Base-by-base conservation (phyloP, 129 eudicot genomes). In the Flaveria sonorensis region DNA sequence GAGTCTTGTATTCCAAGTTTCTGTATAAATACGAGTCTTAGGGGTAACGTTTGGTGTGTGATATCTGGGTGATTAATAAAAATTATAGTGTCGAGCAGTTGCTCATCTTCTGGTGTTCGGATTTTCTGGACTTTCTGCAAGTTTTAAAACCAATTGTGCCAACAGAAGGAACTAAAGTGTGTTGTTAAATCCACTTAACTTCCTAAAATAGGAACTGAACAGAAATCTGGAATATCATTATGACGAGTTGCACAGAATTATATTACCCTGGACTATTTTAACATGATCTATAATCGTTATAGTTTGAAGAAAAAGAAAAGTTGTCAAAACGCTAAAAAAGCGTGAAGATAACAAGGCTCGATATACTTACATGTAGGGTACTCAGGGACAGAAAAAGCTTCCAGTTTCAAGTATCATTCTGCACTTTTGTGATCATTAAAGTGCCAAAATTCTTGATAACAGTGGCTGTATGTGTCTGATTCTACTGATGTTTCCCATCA, bases 401-500 rank as follows among this genome's bases (percentile, higher is more conserved):
- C 78, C 46, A 19, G 50, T 19, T 50, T 73, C 62, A 32, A 66
- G 63, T 69, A 76, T 68, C 70, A 79, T 66, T 71, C 46, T 21
- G 42, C 28, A 59, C 24, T 11, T 47, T 74, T 46, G 68, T 39
- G 77, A 68, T 28, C 71, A 78, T 47, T 64, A 71, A 24, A 45
- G 66, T 80, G 66, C 71, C 66, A 65, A 4, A 28, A 77, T 68
- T 57, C 70, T 71, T 75, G 80, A 80, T 26, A 73, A 47, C 79
- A 61, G 28, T 28, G 26, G 43, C 21, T 5, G 61, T 50, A 18
- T 23, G 79, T 70, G 80, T 73, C 69, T 81, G 43, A 60, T 70
- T 76, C 50, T 63, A 28, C 59, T 26, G 32, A 76, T 66, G 74
- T 66, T 61, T 85, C 73, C 56, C 74, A 65, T 73, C 87, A 87